Evolutionary conservation across 495 filamentous ascomycete genomes (phyloP).

Genomic region (Penicillium odoratum): DNA sequence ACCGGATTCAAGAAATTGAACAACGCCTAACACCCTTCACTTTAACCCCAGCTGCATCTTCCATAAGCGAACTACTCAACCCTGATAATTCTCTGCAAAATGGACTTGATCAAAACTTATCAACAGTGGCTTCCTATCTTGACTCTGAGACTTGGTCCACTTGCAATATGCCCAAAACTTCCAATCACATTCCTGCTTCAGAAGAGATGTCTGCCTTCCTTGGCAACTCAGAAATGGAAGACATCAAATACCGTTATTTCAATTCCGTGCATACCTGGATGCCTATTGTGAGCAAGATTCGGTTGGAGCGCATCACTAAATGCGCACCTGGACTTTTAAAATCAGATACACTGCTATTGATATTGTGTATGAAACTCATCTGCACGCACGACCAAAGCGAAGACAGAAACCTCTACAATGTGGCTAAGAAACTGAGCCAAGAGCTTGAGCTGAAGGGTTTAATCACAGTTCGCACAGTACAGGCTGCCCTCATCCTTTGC

Average conservation of each 20-base stretch:
- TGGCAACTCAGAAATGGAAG: background rate
- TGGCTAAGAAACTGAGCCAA: background rate
- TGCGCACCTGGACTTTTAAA: background rate
- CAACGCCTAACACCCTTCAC: background rate
- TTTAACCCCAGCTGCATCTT: background rate
- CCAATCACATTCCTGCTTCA: background rate
- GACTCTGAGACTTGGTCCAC: background rate
- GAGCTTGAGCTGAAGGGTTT: background rate
- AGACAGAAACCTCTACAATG: background rate
- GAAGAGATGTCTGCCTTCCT: background rate
- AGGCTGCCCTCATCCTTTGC: slow-evolving; percentile 1
- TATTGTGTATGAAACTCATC: slow-evolving; percentile 2
- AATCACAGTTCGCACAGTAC: background rate
- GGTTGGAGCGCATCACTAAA: background rate
- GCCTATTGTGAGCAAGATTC: slow-evolving; percentile 5
- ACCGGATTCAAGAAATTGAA: background rate
- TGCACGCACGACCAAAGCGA: too few relatives aligned
- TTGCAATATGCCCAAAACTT: background rate
- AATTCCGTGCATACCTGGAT: slow-evolving; percentile 1
- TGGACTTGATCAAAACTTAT: background rate
- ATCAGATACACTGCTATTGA: background rate
- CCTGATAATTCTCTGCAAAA: background rate
- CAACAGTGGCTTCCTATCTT: background rate
- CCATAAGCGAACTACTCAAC: background rate
- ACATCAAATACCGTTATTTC: background rate